These are phyloP conservation scores for Lagenaria siceraria DNA, from an alignment of 306 rosid genomes.

Conservation along the genomic window DNA sequence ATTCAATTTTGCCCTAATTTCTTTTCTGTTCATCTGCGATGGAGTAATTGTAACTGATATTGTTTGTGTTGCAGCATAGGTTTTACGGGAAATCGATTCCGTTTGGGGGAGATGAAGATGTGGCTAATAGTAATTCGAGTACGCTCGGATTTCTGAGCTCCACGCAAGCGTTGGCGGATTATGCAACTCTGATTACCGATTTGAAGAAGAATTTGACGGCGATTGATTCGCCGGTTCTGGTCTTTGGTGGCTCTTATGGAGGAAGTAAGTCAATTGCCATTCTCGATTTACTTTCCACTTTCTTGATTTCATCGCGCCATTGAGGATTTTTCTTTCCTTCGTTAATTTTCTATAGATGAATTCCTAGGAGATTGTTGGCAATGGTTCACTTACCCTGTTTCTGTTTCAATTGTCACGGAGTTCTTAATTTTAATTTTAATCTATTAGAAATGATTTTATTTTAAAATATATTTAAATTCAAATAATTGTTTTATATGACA, in stretches of 20 bases:
- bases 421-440: no score
- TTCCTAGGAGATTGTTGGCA: neutral
- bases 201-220: slow-evolving; percentile 55
- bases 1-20: neutral
- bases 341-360: neutral
- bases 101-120: slow-evolving; percentile 38
- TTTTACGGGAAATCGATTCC: slow-evolving; percentile 83
- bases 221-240: slow-evolving; percentile 60
- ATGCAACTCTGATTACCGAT: slow-evolving; percentile 57
- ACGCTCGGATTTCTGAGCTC: slow-evolving; percentile 66
- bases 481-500: no score
- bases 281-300: neutral
- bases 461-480: no score
- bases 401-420: no score
- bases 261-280: slow-evolving; percentile 43
- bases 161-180: slow-evolving; percentile 79
- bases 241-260: slow-evolving; percentile 89
- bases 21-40: neutral
- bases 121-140: slow-evolving; percentile 37
- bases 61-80: slow-evolving; percentile 50
- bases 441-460: no score
- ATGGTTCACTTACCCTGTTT: no score
- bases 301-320: neutral
- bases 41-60: neutral
- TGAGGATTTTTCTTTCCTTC: neutral